Evolutionary conservation across 164 flowering plant genomes (phyloP), one percentile per base, ranked within the genome.

Genomic region (Akebia trifoliata): DNA sequence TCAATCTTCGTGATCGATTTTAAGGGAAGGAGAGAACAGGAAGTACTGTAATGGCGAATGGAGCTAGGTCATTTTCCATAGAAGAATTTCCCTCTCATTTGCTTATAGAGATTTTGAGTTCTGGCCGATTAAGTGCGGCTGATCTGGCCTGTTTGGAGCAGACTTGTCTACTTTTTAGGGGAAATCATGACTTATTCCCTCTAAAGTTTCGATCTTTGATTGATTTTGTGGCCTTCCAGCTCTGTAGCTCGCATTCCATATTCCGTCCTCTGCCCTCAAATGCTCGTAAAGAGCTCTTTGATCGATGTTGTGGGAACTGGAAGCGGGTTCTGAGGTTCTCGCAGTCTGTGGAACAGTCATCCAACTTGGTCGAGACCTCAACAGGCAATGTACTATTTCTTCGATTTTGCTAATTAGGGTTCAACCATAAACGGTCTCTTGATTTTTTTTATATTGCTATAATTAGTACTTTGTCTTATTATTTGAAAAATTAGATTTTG

Each of bases 11-110:
- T 0, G 20, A 6, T 20, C 9, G 2, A 14, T 18, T 24, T 47
- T 32, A 46, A 34, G 38, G 36, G 45, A 62, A 54, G 17, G 50
- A 18, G 54, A 21, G n/a, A n/a, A n/a, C n/a, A 5, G 28, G 17
- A 29, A 31, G 2, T 14, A 29, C 17, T 15, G 51, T 24, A 56
- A 85, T 80, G 86, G 84, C 68, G 37, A 77, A 78, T 60, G 60
- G 64, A n/a, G 63, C 43, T 57, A 54, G 70, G 65, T 63, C 72
- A 20, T 44, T 67, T 42, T 73, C 73, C 1, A 54, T 91, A 2
- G 94, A 85, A 30, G 95, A 89, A 52, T 72, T 92, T 54, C 98
- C 98, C 1, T 78, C 85, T 6, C 98, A 92, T 75, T 74, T 92
- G 71, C 69, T 92, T 58, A 63, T 85, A 18, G 95, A 89, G 49